phyloP scores from a whole-genome alignment of 176 grass and related monocot species.

The Chrysopogon serrulatus region DNA sequence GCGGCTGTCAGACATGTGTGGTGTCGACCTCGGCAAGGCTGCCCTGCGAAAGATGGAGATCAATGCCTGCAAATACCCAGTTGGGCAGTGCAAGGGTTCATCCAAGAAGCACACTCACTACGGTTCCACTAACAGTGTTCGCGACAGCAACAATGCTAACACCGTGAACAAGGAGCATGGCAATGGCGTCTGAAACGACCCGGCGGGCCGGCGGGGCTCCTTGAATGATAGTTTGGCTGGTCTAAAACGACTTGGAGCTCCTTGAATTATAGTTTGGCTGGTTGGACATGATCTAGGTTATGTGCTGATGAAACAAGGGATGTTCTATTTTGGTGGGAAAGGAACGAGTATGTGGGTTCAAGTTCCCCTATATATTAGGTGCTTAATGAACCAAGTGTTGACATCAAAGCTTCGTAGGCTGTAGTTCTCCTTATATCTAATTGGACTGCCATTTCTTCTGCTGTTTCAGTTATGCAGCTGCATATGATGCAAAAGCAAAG shows the following conservation, averaged over 20 bases:
- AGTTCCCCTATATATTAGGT: not conserved
- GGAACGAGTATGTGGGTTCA: not conserved
- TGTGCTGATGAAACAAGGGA: not conserved
- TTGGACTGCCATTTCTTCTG: conserved; percentile 20
- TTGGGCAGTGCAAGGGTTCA: conserved; percentile 66
- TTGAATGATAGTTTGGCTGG: too few relatives aligned
- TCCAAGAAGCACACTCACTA: conserved; percentile 68
- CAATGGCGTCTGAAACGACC: too few relatives aligned
- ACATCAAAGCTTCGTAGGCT: conserved; percentile 10
- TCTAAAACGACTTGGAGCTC: not conserved
- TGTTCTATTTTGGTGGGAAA: conserved; percentile 14
- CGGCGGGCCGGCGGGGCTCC: too few relatives aligned
- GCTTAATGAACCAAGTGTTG: conserved; percentile 2
- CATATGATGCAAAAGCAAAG: not conserved
- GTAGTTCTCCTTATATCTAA: not conserved
- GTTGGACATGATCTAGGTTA: conserved; percentile 8
- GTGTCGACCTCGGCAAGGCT: conserved; percentile 67
- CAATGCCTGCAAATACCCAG: conserved; percentile 81
- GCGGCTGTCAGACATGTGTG: conserved; percentile 82
- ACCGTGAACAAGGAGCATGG: not conserved
- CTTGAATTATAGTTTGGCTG: conserved; percentile 3
- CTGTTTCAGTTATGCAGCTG: not conserved
- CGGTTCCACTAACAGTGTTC: not conserved
- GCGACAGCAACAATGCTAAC: not conserved
- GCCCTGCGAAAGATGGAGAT: conserved; percentile 73